Evolutionary conservation across 345 rosid species (phyloP).

Genomic region (Eucalyptus guilfoylei): DNA sequence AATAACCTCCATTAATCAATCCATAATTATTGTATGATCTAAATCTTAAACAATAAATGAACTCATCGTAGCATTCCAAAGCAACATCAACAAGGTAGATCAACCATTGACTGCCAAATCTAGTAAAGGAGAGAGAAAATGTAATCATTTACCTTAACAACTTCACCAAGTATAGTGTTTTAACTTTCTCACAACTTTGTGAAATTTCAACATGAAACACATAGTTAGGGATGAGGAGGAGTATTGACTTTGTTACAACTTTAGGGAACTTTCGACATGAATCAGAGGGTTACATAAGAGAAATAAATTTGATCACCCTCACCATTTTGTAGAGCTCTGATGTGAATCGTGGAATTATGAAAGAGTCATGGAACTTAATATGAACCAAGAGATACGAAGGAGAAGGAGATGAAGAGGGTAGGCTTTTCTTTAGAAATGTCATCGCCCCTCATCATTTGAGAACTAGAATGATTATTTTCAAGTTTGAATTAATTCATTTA

Average conservation of each 20-base stretch:
- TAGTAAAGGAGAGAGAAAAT: neutral
- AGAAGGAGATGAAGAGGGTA: neutral
- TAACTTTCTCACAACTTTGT: fast-evolving
- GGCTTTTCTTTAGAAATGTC: neutral
- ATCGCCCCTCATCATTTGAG: neutral
- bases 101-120: neutral
- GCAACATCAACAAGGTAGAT: neutral
- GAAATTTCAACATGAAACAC: neutral
- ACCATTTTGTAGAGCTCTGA: neutral
- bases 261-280: neutral
- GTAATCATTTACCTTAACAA: neutral
- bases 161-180: neutral
- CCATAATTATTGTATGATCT: neutral
- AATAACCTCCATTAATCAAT: neutral
- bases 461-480: neutral
- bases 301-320: neutral
- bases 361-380: neutral
- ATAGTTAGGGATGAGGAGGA: neutral
- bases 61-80: neutral
- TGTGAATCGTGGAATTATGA: neutral
- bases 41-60: neutral
- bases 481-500: neutral
- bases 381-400: neutral
- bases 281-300: neutral
- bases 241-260: neutral